phyloP scores from a whole-genome alignment of 805 yeast genomes.

The Lachancea quebecensis region DNA sequence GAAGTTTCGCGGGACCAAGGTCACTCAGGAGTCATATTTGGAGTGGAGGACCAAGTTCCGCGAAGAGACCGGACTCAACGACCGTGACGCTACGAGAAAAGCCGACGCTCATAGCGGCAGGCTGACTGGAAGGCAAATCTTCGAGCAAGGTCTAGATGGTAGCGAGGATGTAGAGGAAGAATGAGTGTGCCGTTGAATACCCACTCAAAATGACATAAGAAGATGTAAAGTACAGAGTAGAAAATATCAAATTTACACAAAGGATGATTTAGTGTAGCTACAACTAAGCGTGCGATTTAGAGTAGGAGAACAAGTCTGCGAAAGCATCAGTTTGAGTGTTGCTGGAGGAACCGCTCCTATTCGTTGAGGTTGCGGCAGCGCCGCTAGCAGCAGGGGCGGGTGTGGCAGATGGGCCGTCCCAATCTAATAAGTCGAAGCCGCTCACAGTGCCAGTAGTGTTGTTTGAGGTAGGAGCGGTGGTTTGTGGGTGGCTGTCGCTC shows the following conservation, averaged over 20 bases:
- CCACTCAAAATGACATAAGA: not conserved
- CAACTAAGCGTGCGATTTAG: conserved; percentile 25
- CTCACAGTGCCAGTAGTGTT: conserved; percentile 2
- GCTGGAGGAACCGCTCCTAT: not conserved
- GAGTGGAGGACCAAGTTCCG: conserved; percentile 72
- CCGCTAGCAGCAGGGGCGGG: conserved; percentile 12
- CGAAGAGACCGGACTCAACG: conserved; percentile 63
- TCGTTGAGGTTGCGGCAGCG: not conserved
- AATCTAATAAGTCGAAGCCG: conserved; percentile 8
- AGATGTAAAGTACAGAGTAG: conserved; percentile 4
- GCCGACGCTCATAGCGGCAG: conserved; percentile 62
- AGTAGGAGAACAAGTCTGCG: conserved; percentile 26
- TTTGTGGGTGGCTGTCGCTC: conserved; percentile 21
- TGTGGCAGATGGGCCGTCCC: conserved; percentile 2
- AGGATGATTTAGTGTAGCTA: conserved; percentile 13
- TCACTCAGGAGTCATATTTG: conserved; percentile 66
- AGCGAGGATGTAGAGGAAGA: conserved; percentile 52
- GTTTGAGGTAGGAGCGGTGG: conserved; percentile 10
- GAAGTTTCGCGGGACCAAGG: conserved; percentile 86
- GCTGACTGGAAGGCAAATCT: conserved; percentile 81
- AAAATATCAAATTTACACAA: conserved; percentile 2
- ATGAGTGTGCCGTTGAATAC: conserved; percentile 9
- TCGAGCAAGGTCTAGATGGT: conserved; percentile 81
- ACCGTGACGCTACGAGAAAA: conserved; percentile 45
- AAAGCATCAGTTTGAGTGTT: conserved; percentile 19